Base-by-base conservation (phyloP, 139 green algal species). In the Marvania coccoides region DNA sequence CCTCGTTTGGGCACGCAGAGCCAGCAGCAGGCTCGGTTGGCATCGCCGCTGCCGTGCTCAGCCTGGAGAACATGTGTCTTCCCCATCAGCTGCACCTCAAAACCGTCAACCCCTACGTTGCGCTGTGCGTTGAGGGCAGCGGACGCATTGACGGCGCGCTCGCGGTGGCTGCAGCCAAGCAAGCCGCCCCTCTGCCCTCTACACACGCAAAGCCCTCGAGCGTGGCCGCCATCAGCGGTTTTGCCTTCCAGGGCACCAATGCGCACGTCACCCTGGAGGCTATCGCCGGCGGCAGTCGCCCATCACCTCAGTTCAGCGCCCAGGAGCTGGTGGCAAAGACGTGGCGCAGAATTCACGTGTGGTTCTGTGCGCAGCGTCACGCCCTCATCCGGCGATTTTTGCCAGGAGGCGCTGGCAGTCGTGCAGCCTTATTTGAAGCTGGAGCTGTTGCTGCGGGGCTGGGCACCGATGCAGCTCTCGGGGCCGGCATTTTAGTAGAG, bases 1-100 rank as follows among this genome's bases (percentile, higher is more conserved):
- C 80, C 2, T 48, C 79, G 2, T 39, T 86, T 1, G 88, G 89
- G 7, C 89, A 95, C 54, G 69, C 83, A 2, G 89, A 95, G 69
- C 75, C 88, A 0, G 87, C 74, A 0, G 78, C 87, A 9, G 89
- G 88, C 23, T 29, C 86, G 9, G 70, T 82, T 15, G 86, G 83
- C 14, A 12, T 90, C 10, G 39, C 62, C 6, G 46, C 47, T 1
- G 59, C 69, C 12, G 9, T 12, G 48, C 9, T 12, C 12, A 40
- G 30, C 37, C 48, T 59, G 9, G 9, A 59, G 37, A 59, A 9
- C 12, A 40, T 23, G 10, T 8, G 9, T 23, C 37, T 12, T 12
- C 48, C 48, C 10, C 48, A 9, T 28, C 12, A 28, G 9, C 19
- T 59, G 12, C 61, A 68, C 55, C 35, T 68, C 5, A 7, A 34